phyloP scores from a whole-genome alignment of 306 rosid genomes.

The Pterocarpus macrocarpus region DNA sequence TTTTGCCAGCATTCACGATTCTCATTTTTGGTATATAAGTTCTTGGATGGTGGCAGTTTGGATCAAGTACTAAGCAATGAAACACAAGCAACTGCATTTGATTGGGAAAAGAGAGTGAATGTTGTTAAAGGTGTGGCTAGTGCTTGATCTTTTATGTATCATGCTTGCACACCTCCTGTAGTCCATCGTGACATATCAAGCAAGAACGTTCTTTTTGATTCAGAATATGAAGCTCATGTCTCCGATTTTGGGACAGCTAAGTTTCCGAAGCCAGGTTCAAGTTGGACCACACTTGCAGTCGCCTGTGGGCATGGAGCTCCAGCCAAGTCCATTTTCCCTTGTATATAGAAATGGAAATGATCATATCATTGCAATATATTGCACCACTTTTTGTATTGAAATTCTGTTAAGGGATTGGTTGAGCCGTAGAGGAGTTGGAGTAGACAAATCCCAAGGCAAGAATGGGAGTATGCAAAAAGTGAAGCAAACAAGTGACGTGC shows the following conservation, averaged over 20 bases:
- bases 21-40: conserved; percentile 37
- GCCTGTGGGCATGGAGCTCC: conserved; percentile 44
- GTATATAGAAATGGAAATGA: background rate
- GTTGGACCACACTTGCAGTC: conserved; percentile 31
- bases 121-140: conserved; percentile 44
- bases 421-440: no score
- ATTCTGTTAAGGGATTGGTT: no score
- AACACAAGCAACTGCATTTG: conserved; percentile 21
- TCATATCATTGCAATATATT: background rate
- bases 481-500: background rate
- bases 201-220: conserved; percentile 20
- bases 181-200: conserved; percentile 42
- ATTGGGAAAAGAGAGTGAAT: conserved; percentile 45
- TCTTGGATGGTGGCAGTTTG: conserved; percentile 42
- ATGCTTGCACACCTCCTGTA: conserved; percentile 35
- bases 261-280: conserved; percentile 16
- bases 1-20: conserved; percentile 13
- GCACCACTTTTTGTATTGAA: conserved; percentile 1
- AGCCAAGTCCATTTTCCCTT: background rate
- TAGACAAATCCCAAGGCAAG: background rate
- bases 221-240: conserved; percentile 32
- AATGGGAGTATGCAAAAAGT: background rate
- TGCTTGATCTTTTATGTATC: conserved; percentile 44
- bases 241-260: conserved; percentile 40
- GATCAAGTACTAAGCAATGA: conserved; percentile 19